A percentile compares a stretch with the other conserved stretches of the same genome.
phyloP scores from a whole-genome alignment of 129 eudicot genomes.

The Flaveria bidentis region DNA sequence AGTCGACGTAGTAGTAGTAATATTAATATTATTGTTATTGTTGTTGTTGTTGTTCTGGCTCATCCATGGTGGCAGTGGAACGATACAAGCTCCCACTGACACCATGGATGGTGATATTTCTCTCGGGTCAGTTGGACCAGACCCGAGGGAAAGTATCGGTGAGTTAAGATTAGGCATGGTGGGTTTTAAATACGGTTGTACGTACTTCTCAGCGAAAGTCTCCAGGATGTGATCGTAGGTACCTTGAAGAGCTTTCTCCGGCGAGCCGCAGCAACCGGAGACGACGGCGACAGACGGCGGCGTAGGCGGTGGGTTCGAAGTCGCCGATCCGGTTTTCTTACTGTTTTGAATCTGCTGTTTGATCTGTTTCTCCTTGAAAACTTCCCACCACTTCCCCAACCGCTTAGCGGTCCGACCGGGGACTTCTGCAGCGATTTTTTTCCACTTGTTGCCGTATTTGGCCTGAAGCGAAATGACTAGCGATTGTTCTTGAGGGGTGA shows the following conservation, averaged over 20 bases:
- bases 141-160: slow-evolving; percentile 42
- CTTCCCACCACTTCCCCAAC: slow-evolving; percentile 77
- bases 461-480: slow-evolving; percentile 62
- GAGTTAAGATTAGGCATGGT: slow-evolving; percentile 42
- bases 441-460: slow-evolving; percentile 84
- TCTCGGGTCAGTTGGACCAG: slow-evolving; percentile 19
- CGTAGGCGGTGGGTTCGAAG: slow-evolving; percentile 10
- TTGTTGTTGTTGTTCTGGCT: slow-evolving; percentile 11
- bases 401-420: slow-evolving; percentile 74
- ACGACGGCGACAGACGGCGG: slow-evolving; percentile 35
- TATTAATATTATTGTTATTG: neutral
- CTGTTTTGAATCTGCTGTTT: slow-evolving; percentile 46
- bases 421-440: slow-evolving; percentile 65
- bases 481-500: slow-evolving; percentile 54
- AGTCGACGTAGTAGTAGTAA: slow-evolving; percentile 23
- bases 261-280: slow-evolving; percentile 43
- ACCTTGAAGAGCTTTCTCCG: slow-evolving; percentile 53
- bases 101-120: neutral
- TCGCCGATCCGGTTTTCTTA: slow-evolving; percentile 14
- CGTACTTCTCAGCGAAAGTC: slow-evolving; percentile 72
- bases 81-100: neutral
- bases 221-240: slow-evolving; percentile 65
- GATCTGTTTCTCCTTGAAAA: slow-evolving; percentile 60
- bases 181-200: slow-evolving; percentile 43
- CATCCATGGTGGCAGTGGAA: slow-evolving; percentile 52